phyloP scores from a whole-genome alignment of 768 basidiomycete genomes.

The Tricholoma furcatifolium region DNA sequence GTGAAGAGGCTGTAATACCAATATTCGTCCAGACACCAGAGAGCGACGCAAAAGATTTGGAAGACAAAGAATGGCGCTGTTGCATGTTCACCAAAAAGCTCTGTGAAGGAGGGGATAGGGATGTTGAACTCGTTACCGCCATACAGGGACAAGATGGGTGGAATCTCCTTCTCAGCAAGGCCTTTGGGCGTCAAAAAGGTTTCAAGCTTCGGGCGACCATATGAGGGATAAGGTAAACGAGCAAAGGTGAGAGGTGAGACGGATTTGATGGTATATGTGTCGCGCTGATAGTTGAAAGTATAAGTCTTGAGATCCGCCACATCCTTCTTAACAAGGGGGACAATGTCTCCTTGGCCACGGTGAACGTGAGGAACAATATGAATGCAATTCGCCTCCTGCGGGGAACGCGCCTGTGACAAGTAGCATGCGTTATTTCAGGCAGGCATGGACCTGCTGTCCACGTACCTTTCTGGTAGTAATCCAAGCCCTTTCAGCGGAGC shows the following conservation, averaged over 20 bases:
- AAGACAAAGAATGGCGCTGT: conserved; percentile 99
- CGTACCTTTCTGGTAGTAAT: conserved; percentile 75
- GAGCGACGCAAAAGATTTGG: conserved; percentile 94
- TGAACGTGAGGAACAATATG: conserved; percentile 78
- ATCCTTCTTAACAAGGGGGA: conserved; percentile 65
- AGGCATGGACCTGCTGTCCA: not conserved
- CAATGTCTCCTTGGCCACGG: conserved; percentile 89
- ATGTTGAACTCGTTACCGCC: conserved; percentile 97
- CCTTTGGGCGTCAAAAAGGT: conserved; percentile 63
- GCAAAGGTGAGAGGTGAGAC: conserved; percentile 60
- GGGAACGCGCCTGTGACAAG: conserved; percentile 49
- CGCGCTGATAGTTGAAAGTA: conserved; percentile 92
- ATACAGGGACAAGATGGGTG: conserved; percentile 62
- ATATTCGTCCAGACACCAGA: conserved; percentile 98
- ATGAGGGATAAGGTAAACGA: conserved; percentile 86
- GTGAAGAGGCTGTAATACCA: conserved; percentile 99
- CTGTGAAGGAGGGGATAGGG: conserved; percentile 90
- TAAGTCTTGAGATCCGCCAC: conserved; percentile 59
- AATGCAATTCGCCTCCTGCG: conserved; percentile 78
- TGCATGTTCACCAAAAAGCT: conserved; percentile 93
- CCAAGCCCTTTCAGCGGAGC: conserved; percentile 70
- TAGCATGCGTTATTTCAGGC: not conserved
- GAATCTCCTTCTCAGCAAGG: conserved; percentile 46
- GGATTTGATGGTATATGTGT: conserved; percentile 80
- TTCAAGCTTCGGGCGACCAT: conserved; percentile 62